Evolutionary conservation across 2,329 filamentous ascomycete species (phyloP), one percentile per base, ranked within the genome.

Genomic region (Colletotrichum costaricense): DNA sequence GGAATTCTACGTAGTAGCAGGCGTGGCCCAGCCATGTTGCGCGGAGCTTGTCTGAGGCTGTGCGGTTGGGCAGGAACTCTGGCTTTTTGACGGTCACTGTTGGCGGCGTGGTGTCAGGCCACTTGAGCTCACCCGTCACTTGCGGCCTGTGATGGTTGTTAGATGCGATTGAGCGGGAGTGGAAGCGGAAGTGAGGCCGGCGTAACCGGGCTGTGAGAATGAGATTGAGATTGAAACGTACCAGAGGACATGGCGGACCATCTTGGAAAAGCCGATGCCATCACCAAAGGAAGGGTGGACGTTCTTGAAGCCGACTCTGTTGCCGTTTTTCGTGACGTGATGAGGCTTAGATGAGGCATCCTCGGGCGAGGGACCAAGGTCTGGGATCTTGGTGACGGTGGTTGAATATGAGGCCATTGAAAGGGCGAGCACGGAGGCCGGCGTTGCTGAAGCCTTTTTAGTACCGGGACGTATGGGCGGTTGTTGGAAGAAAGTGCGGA

Each of bases 21-120:
- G 96, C 95, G 82, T 98, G 96, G 46, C 96, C 96, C 2, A 98
- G 91, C 96, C 96, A 98, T 54, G 96, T 98, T 42, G 95, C 94
- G 67, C 95, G 91, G 28, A 98, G 88, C 54, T 89, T 87, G 22
- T 82, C 78, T 14, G 83, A 84, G 14, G 88, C 89, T 5, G 87
- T 82, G 67, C 94, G 90, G 16, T 85, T 85, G 1, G 90, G 82
- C 11, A 94, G 87, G 81, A 96, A 96, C 5, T 86, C 79, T 0
- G 95, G 94, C 74, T 88, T 89, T 69, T 87, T 88, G 22, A 96
- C 90, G 3, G 89, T 84, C 12, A 97, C 90, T 0, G 91, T 91
- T 11, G 92, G 90, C 28, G 89, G 88, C 11, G 88, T 88, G 8
- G 91, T 92, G 78, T 94, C 87, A 33, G 93, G 93, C 1, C 56